Conservation (phyloP, 345 rosid genomes). For the Ceriops decandra region DNA sequence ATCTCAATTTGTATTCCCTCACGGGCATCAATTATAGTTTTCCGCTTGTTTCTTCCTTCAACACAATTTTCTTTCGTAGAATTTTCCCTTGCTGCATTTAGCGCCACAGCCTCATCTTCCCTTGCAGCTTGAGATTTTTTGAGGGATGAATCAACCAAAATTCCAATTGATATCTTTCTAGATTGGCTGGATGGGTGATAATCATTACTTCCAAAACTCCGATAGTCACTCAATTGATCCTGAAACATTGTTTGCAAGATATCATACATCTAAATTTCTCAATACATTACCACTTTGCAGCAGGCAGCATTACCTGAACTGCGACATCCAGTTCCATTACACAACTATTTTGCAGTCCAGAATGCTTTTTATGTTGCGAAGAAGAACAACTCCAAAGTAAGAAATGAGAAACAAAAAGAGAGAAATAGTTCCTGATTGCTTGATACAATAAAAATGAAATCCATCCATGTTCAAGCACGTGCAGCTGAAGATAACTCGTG, state of each 20-base stretch:
- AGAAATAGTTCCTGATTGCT: background rate
- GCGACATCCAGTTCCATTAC: background rate
- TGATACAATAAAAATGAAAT: conserved; percentile 1
- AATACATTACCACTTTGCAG: background rate
- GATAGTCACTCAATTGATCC: conserved; percentile 50
- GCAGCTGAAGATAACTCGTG: background rate
- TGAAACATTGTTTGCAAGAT: conserved; percentile 25
- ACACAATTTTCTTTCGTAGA: conserved; percentile 24
- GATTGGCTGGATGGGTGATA: conserved; percentile 60
- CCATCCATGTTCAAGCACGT: background rate
- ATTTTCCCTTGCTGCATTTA: conserved; percentile 31
- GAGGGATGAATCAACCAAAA: conserved; percentile 45
- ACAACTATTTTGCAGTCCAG: background rate
- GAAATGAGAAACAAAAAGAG: background rate
- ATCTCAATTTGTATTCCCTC: conserved; percentile 38
- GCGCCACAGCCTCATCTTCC: conserved; percentile 26
- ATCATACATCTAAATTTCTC: conserved; percentile 10
- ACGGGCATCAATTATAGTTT: conserved; percentile 24
- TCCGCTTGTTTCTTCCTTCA: conserved; percentile 32
- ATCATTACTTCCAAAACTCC: conserved; percentile 52
- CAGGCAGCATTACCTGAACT: no score
- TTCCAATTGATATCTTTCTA: conserved; percentile 83
- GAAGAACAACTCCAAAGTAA: background rate
- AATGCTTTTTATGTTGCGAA: background rate
- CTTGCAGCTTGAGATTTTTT: conserved; percentile 31